Evolutionary conservation across 2,329 filamentous ascomycete genomes (phyloP).

Genomic region (Penicillium sp.): DNA sequence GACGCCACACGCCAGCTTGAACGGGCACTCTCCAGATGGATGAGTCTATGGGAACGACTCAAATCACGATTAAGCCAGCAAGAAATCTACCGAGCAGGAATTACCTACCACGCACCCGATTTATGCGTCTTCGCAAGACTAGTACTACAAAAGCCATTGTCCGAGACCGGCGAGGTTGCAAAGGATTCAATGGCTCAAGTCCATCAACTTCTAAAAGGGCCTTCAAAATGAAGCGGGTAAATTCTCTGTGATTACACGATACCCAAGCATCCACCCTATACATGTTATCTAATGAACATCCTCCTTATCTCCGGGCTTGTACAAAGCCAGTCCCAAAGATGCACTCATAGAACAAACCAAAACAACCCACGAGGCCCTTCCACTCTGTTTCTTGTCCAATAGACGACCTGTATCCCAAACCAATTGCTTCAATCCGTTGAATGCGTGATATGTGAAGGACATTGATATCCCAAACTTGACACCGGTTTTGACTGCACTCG

Average conservation of each 20-base stretch:
- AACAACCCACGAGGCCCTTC: conserved; percentile 18
- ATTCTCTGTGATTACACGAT: not conserved
- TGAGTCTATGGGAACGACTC: conserved; percentile 7
- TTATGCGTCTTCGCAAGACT: conserved; percentile 10
- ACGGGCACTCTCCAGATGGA: conserved; percentile 10
- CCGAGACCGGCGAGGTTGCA: conserved; percentile 9
- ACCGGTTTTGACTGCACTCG: conserved; percentile 54
- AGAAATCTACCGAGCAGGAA: conserved; percentile 14
- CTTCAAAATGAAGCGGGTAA: not conserved
- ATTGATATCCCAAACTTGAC: conserved; percentile 58
- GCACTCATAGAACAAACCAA: conserved; percentile 9
- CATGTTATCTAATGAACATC: not conserved
- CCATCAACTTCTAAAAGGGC: conserved; percentile 9
- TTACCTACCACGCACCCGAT: conserved; percentile 13
- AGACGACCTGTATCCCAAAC: conserved; percentile 60
- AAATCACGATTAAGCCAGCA: conserved; percentile 3
- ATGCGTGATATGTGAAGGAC: conserved; percentile 64
- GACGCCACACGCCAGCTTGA: conserved; percentile 7
- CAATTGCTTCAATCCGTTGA: conserved; percentile 67
- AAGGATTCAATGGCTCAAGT: conserved; percentile 14
- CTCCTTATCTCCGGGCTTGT: not conserved
- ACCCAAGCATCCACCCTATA: not conserved
- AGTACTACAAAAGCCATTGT: conserved; percentile 6
- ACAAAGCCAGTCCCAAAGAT: conserved; percentile 9
- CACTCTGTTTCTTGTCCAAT: conserved; percentile 9